Conservation (phyloP, 352 stramenopile genomes). For the Phytophthora pseudosyringae region DNA sequence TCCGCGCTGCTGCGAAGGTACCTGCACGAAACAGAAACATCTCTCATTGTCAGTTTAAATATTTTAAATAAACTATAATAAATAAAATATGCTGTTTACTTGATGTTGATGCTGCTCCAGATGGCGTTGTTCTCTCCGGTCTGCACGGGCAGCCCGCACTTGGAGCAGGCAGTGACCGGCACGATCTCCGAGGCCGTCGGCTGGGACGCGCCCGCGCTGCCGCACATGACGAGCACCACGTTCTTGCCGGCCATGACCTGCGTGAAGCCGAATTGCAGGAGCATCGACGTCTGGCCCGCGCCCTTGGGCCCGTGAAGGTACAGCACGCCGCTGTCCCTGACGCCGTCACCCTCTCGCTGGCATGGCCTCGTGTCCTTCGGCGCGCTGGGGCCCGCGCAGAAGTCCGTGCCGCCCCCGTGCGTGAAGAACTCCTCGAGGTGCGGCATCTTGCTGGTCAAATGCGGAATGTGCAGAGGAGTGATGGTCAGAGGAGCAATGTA, state of each 20-base stretch:
- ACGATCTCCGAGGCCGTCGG: slow-evolving; percentile 34
- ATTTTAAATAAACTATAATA: slow-evolving; percentile 1
- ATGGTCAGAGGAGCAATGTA: neutral
- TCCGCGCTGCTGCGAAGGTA: slow-evolving; percentile 52
- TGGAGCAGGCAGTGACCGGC: slow-evolving; percentile 47
- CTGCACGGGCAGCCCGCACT: slow-evolving; percentile 50
- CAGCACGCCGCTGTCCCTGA: slow-evolving; percentile 35
- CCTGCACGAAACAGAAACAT: slow-evolving; percentile 20
- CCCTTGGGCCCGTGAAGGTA: slow-evolving; percentile 53
- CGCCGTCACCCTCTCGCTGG: neutral
- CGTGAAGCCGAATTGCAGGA: slow-evolving; percentile 73
- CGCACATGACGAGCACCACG: slow-evolving; percentile 61
- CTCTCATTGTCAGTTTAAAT: neutral
- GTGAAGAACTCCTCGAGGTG: slow-evolving; percentile 73
- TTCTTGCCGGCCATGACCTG: slow-evolving; percentile 44
- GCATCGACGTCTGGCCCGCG: slow-evolving; percentile 61
- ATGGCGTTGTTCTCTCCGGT: slow-evolving; percentile 53
- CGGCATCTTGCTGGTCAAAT: slow-evolving; percentile 2
- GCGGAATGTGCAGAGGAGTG: neutral
- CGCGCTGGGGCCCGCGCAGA: slow-evolving; percentile 10
- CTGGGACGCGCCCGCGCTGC: slow-evolving; percentile 32
- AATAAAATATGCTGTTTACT: slow-evolving; percentile 33
- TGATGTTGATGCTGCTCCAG: slow-evolving; percentile 70
- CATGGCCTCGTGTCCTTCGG: slow-evolving; percentile 17
- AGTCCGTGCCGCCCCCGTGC: slow-evolving; percentile 45